Evolutionary conservation across 176 grass and related monocot species (phyloP).

Genomic region (Oryza punctata): DNA sequence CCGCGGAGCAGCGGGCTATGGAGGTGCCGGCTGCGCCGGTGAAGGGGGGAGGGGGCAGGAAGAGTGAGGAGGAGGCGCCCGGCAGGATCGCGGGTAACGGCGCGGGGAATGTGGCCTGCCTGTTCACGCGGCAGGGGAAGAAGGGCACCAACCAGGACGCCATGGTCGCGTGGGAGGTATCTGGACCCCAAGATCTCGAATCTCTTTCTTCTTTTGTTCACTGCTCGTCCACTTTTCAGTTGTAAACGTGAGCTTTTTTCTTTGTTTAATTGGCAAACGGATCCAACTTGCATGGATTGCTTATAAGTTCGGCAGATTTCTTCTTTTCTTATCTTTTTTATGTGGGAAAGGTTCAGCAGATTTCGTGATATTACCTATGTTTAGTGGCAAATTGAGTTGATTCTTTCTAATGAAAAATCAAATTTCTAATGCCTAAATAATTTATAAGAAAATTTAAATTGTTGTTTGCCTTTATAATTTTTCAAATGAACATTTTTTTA

Average conservation of each 20-base stretch:
- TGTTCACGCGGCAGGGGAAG: slow-evolving; percentile 73
- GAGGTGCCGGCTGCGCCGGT: not conserved
- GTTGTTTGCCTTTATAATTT: not conserved
- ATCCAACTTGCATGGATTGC: not conserved
- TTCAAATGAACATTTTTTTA: not conserved
- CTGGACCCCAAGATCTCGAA: not conserved
- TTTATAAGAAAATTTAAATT: slow-evolving; percentile 9
- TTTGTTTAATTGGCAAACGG: not conserved
- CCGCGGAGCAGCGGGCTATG: not conserved
- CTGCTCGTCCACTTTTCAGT: slow-evolving; percentile 5
- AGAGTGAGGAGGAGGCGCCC: slow-evolving; percentile 31
- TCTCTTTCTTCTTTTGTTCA: not conserved
- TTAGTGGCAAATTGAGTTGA: not conserved
- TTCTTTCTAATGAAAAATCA: not conserved
- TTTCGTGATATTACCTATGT: not conserved
- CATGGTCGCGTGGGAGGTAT: slow-evolving; percentile 86
- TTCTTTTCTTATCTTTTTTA: not conserved
- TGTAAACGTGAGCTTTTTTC: not conserved
- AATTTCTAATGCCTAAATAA: not conserved
- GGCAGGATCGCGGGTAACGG: slow-evolving; percentile 50
- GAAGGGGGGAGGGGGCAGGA: slow-evolving; percentile 29
- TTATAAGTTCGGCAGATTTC: not conserved
- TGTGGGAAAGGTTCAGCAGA: not conserved
- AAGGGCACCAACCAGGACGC: slow-evolving; percentile 84
- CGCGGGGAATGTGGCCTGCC: slow-evolving; percentile 47